Conservation (phyloP, 495 filamentous ascomycete genomes). For the Penicillium longicatenatum region DNA sequence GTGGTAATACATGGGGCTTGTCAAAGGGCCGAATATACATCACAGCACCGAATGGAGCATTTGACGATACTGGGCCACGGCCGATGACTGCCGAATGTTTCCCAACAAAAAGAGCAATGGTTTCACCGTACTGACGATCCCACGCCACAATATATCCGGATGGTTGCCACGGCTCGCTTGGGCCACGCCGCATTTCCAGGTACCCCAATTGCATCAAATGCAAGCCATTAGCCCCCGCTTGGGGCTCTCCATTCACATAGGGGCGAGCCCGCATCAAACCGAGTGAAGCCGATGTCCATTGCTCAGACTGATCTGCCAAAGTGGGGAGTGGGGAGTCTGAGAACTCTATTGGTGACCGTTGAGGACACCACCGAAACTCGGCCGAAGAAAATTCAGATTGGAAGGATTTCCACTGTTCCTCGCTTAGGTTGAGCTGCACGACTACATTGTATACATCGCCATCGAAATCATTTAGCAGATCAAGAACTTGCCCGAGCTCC, state of each 20-base stretch:
- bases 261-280: slow-evolving; percentile 35
- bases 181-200: slow-evolving; percentile 24
- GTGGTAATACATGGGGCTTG: slow-evolving; percentile 2
- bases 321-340: slow-evolving; percentile 15
- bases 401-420: neutral
- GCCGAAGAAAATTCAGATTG: neutral
- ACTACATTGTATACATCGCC: slow-evolving; percentile 14
- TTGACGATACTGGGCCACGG: slow-evolving; percentile 11
- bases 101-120: slow-evolving; percentile 35
- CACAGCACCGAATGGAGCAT: slow-evolving; percentile 25
- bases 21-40: slow-evolving; percentile 17
- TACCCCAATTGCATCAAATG: slow-evolving; percentile 43
- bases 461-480: slow-evolving; percentile 39
- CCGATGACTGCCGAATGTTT: slow-evolving; percentile 22
- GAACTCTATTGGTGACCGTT: slow-evolving; percentile 36
- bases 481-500: slow-evolving; percentile 28
- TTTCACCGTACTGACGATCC: slow-evolving; percentile 36
- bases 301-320: slow-evolving; percentile 9
- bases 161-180: slow-evolving; percentile 25
- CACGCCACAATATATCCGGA: slow-evolving; percentile 43
- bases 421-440: slow-evolving; percentile 6
- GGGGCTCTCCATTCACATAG: slow-evolving; percentile 19
- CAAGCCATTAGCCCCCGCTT: slow-evolving; percentile 16
- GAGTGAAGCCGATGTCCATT: slow-evolving; percentile 24
- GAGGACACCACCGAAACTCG: slow-evolving; percentile 36